Evolutionary conservation across 305 asterid genomes (phyloP).

Genomic region (Galium porrigens): DNA sequence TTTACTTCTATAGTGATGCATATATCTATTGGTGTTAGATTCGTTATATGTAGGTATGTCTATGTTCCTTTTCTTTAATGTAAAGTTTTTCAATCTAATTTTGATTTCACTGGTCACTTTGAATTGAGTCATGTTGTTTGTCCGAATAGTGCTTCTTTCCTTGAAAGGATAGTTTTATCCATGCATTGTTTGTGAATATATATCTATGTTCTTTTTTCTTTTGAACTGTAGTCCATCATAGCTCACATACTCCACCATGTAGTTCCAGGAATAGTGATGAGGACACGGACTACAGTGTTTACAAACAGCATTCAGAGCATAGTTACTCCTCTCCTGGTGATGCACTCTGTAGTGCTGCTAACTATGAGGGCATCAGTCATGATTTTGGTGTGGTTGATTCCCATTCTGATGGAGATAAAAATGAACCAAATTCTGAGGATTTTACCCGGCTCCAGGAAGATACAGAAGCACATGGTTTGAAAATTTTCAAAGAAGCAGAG

Average conservation of each 20-base stretch:
- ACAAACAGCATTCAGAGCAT: slow-evolving; percentile 38
- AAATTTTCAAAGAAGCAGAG: slow-evolving; percentile 29
- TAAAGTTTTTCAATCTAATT: too few species aligned
- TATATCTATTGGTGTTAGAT: not conserved
- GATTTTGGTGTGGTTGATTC: slow-evolving; percentile 26
- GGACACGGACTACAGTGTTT: slow-evolving; percentile 46
- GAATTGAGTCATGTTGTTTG: not conserved
- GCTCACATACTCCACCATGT: slow-evolving; percentile 3
- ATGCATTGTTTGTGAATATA: not conserved
- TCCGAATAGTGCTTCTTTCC: not conserved
- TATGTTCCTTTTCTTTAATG: not conserved
- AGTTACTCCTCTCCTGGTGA: slow-evolving; percentile 24
- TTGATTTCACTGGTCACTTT: not conserved
- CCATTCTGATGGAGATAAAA: slow-evolving; percentile 27
- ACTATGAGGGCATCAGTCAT: slow-evolving; percentile 31
- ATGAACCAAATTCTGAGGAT: slow-evolving; percentile 25
- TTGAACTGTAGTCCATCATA: not conserved
- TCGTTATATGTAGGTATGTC: not conserved
- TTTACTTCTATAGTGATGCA: too few species aligned
- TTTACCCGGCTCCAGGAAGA: slow-evolving; percentile 25
- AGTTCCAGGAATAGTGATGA: slow-evolving; percentile 57
- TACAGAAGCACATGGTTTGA: slow-evolving; percentile 27
- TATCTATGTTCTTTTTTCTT: not conserved
- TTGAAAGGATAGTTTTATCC: not conserved
- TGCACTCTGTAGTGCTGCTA: slow-evolving; percentile 24